Base-by-base conservation (phyloP, 805 yeast genomes). In the Yarrowia sp. region DNA sequence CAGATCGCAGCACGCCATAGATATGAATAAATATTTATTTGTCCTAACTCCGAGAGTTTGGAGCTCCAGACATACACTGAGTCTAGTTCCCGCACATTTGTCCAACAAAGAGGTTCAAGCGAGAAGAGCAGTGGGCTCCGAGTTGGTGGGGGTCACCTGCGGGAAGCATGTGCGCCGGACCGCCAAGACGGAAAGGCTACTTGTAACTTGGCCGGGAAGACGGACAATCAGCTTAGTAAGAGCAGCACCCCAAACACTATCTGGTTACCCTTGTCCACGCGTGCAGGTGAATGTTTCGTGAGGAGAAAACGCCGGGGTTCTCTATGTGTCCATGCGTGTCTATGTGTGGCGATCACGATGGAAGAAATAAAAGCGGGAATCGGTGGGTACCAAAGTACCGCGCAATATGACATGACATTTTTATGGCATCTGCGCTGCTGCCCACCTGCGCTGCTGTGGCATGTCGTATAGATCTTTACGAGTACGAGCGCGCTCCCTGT, bases 251-350 rank as follows among this genome's bases (percentile, higher is more conserved):
- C 38, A 14, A 48, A 48, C 54, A 30, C 28, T 48, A 32, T 48
- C 54, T 19, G n/a, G n/a, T 14, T 14, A 32, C 54, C 54, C 54
- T 48, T 48, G 54, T 32, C n/a, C 38, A 32, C 54, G 54, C 54
- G 54, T 48, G 54, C 54, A 48, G 38, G 54, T 48, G 54, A 19
- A 48, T 32, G 54, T 48, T 48, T 48, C 38, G 54, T 19, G 54
- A 8, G 17, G 11, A 26, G 30, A 16, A n/a, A 16, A 21, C 6
- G 48, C 4, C 21, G 1, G 41, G 21, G 2, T 36, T n/a, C n/a
- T n/a, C n/a, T n/a, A n/a, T n/a, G n/a, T n/a, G n/a, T n/a, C n/a
- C n/a, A n/a, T n/a, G n/a, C n/a, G n/a, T n/a, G n/a, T n/a, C n/a
- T n/a, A n/a, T n/a, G n/a, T n/a, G n/a, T n/a, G n/a, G n/a, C n/a